phyloP scores from a whole-genome alignment of 805 yeast genomes.

The Pichia insulana region DNA sequence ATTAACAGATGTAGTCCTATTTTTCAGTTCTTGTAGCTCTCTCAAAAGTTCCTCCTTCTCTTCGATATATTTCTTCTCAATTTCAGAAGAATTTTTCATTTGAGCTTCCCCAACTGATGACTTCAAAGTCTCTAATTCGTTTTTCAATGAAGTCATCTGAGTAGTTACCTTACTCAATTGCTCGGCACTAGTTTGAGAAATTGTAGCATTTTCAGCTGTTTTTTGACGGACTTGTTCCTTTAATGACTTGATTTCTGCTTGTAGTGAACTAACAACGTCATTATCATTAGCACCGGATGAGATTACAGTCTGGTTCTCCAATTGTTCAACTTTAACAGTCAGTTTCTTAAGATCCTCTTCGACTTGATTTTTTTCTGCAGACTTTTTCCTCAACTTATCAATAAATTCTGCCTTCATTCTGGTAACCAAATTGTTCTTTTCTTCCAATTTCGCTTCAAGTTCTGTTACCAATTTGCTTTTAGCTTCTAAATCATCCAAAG shows the following conservation, averaged over 20 bases:
- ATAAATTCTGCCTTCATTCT: slow-evolving; percentile 26
- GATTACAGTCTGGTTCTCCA: slow-evolving; percentile 10
- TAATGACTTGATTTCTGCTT: slow-evolving; percentile 12
- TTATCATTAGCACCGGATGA: slow-evolving; percentile 2
- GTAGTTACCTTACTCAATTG: background rate
- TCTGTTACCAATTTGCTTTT: slow-evolving; percentile 13
- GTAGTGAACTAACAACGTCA: slow-evolving; percentile 15
- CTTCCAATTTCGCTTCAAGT: slow-evolving; percentile 13
- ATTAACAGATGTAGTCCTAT: slow-evolving; percentile 11
- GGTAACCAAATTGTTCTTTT: slow-evolving; percentile 18
- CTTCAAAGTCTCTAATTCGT: slow-evolving; percentile 1
- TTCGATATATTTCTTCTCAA: slow-evolving; percentile 12
- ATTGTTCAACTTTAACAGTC: slow-evolving; percentile 16
- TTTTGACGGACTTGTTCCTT: slow-evolving; percentile 13
- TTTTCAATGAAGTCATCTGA: slow-evolving; percentile 2
- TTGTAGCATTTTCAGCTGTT: slow-evolving; percentile 4
- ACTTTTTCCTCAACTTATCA: slow-evolving; percentile 23
- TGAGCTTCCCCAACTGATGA: background rate
- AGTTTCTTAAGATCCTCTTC: slow-evolving; percentile 9
- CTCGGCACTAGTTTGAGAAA: slow-evolving; percentile 2
- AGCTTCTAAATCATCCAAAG: slow-evolving; percentile 9
- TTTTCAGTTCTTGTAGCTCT: slow-evolving; percentile 14
- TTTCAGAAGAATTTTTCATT: slow-evolving; percentile 9
- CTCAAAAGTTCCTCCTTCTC: slow-evolving; percentile 17
- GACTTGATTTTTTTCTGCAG: slow-evolving; percentile 17